phyloP scores from a whole-genome alignment of 1,284 basidiomycete species.

The Sporisorium sorghi region DNA sequence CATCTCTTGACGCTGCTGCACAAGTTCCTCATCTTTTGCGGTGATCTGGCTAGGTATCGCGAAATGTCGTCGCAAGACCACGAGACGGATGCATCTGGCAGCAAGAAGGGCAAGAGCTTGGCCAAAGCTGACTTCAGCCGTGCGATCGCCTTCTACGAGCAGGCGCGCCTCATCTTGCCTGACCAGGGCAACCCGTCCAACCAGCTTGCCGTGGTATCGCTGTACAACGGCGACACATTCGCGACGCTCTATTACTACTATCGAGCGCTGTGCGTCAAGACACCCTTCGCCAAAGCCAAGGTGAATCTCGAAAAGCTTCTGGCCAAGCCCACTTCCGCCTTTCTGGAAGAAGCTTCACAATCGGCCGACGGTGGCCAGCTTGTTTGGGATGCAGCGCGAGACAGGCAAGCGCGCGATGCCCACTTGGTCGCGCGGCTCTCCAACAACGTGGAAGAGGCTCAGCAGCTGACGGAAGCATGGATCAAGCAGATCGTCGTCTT shows the following conservation, averaged over 20 bases:
- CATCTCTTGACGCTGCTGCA: slow-evolving; percentile 74
- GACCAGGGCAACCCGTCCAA: slow-evolving; percentile 81
- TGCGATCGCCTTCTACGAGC: slow-evolving; percentile 60
- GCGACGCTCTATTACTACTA: slow-evolving; percentile 86
- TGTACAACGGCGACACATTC: slow-evolving; percentile 85
- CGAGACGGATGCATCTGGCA: slow-evolving; percentile 17
- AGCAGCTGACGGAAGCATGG: slow-evolving; percentile 35
- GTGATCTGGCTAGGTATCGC: slow-evolving; percentile 91
- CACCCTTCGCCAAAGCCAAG: slow-evolving; percentile 86
- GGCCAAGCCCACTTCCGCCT: slow-evolving; percentile 46
- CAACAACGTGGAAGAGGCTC: slow-evolving; percentile 22
- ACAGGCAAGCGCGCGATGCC: slow-evolving; percentile 27
- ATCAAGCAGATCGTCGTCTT: slow-evolving; percentile 52
- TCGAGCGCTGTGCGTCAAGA: slow-evolving; percentile 85
- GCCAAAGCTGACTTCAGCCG: slow-evolving; percentile 54
- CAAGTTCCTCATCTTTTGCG: slow-evolving; percentile 89
- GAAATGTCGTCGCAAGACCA: slow-evolving; percentile 77
- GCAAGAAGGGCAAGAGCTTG: slow-evolving; percentile 17
- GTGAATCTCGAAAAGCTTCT: slow-evolving; percentile 80
- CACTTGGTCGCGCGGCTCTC: slow-evolving; percentile 29
- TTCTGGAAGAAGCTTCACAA: slow-evolving; percentile 28
- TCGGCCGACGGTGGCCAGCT: slow-evolving; percentile 14
- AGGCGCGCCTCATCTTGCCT: slow-evolving; percentile 61
- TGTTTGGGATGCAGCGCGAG: slow-evolving; percentile 33
- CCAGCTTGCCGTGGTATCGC: slow-evolving; percentile 91